These are phyloP conservation scores for Penicillium mononematosum DNA, from an alignment of 495 filamentous ascomycete genomes.

Conservation along the genomic window DNA sequence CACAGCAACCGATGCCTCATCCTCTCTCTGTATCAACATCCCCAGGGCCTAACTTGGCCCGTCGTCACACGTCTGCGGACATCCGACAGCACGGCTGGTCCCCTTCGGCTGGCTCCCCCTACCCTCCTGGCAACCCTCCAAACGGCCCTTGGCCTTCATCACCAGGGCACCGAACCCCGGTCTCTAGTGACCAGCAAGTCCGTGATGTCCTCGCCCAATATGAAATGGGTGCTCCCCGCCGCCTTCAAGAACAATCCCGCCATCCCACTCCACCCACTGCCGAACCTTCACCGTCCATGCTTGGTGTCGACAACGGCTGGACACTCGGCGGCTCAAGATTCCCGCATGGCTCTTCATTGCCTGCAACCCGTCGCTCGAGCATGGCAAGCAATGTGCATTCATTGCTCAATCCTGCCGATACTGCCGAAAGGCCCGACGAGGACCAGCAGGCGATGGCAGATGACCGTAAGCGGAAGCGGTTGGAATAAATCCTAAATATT, in stretches of 20 bases:
- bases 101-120: slow-evolving; percentile 64
- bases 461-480: slow-evolving; percentile 78
- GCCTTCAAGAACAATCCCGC: slow-evolving; percentile 57
- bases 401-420: slow-evolving; percentile 82
- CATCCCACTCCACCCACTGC: slow-evolving; percentile 69
- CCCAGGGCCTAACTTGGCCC: slow-evolving; percentile 66
- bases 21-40: slow-evolving; percentile 77
- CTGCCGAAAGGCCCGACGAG: slow-evolving; percentile 68
- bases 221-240: slow-evolving; percentile 64
- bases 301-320: slow-evolving; percentile 59
- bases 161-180: slow-evolving; percentile 61
- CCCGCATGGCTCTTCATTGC: slow-evolving; percentile 49
- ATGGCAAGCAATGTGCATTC: slow-evolving; percentile 78
- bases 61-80: slow-evolving; percentile 93
- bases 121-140: slow-evolving; percentile 36
- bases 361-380: slow-evolving; percentile 67
- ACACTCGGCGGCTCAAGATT: slow-evolving; percentile 49
- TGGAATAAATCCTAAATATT: slow-evolving; percentile 45
- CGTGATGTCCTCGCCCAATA: slow-evolving; percentile 81
- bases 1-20: slow-evolving; percentile 66
- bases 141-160: slow-evolving; percentile 80
- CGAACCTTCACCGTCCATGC: slow-evolving; percentile 47
- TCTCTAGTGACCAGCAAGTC: slow-evolving; percentile 72
- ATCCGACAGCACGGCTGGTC: slow-evolving; percentile 91
- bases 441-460: slow-evolving; percentile 57